These are phyloP conservation scores for Apiosordaria backusii DNA, from an alignment of 495 filamentous ascomycete species.

Conservation along the genomic window DNA sequence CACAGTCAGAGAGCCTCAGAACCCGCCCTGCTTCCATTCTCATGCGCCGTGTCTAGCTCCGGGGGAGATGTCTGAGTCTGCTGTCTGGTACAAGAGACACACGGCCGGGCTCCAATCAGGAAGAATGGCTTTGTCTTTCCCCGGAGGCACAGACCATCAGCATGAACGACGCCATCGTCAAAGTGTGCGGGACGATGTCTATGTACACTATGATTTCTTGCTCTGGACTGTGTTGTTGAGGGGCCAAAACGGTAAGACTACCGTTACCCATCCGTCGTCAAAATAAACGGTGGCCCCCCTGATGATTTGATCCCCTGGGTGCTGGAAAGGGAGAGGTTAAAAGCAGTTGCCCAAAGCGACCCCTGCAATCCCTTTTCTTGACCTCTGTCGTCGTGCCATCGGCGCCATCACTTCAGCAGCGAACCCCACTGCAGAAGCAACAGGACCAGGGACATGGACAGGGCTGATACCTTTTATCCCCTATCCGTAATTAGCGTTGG, in stretches of 20 bases:
- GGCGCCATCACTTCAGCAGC: not conserved
- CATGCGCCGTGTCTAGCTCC: not conserved
- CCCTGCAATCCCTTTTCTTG: not conserved
- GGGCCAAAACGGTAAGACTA: not conserved
- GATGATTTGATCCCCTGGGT: not conserved
- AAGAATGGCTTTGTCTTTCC: constrained; percentile 4
- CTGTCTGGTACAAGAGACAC: too few species aligned
- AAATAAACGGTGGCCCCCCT: not conserved
- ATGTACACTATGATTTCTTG: not conserved
- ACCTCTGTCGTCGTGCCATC: not conserved
- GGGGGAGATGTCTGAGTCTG: too few species aligned
- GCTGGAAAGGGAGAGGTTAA: not conserved
- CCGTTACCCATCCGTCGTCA: not conserved
- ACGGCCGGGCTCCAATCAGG: not conserved
- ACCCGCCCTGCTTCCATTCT: not conserved
- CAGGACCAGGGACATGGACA: constrained; percentile 6
- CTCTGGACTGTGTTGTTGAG: not conserved
- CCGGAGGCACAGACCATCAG: not conserved
- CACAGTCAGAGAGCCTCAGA: not conserved
- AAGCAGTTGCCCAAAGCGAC: not conserved
- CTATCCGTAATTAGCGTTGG: not conserved
- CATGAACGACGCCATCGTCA: constrained; percentile 1
- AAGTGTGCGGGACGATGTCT: not conserved
- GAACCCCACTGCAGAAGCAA: constrained; percentile 12
- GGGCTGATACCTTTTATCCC: constrained; percentile 1